Evolutionary conservation across 176 grass and related monocot species (phyloP), one percentile per base, ranked within the genome.

Genomic region (Musa acuminata): DNA sequence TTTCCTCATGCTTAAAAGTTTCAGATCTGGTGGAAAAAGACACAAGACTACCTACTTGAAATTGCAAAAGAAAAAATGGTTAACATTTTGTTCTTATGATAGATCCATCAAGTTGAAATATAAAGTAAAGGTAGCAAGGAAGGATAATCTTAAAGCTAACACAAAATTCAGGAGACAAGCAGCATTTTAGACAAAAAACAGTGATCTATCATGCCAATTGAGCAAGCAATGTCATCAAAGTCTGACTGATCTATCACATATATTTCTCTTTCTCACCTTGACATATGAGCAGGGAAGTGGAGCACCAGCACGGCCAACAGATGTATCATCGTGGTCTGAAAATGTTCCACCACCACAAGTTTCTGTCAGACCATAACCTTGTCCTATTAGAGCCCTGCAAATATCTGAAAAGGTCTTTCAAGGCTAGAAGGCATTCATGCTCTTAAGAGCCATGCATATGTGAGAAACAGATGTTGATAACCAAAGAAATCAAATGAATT

Each of bases 311-410:
- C 87, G 87, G 48, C 89, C 89, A 59, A 92, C 81, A 64, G 73
- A 82, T 58, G 54, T 79, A 54, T 96, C 93, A 81, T 92, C 87
- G 53, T 65, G 85, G 62, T 96, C 89, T 76, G 83, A 81, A 81
- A 92, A 92, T 25, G 93, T 70, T 79, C 87, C 89, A 57, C 89
- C 93, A 51, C 87, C 93, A 84, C 81, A 84, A n/a, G 93, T 96
- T 80, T 96, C 93, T 9, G 93, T 96, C 71, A 96, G 82, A 58
- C 93, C 93, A 86, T 96, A 96, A 69, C 82, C 92, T 90, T 96
- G 92, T 74, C 89, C 92, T 50, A 96, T 81, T 53, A 84, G 89
- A 73, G 87, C 87, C 80, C 92, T 96, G 83, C 2, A 74, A 19
- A 57, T 74, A 74, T 19, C 13, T 25, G 8, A 9, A 13, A 72